A percentile compares a stretch with the other conserved stretches of the same genome.
Evolutionary conservation across 2,329 filamentous ascomycete genomes (phyloP).

Genomic region (Penicillium fuscoglaucum): DNA sequence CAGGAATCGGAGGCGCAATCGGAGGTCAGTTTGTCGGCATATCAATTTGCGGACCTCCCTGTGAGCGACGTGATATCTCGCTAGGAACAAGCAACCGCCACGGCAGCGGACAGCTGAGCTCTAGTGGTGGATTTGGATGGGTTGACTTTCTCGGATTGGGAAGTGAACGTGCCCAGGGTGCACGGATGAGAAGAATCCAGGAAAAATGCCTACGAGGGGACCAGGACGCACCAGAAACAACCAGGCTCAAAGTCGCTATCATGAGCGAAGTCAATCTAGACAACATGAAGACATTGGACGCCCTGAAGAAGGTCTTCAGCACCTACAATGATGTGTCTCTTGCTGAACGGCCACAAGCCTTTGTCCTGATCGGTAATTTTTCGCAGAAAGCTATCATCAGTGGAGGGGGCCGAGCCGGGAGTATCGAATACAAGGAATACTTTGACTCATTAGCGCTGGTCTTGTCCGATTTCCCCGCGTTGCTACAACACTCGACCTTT

Average conservation of each 20-base stretch:
- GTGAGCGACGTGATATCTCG: slow-evolving; percentile 77
- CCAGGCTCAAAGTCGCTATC: slow-evolving; percentile 63
- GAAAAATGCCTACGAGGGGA: slow-evolving; percentile 59
- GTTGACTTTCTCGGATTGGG: slow-evolving; percentile 93
- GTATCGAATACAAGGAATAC: slow-evolving; percentile 95
- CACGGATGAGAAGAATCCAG: slow-evolving; percentile 80
- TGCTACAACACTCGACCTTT: slow-evolving; percentile 79
- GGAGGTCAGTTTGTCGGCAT: slow-evolving; percentile 91
- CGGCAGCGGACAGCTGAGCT: slow-evolving; percentile 38
- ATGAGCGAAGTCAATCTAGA: slow-evolving; percentile 86
- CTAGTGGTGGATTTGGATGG: slow-evolving; percentile 89
- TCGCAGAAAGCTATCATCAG: slow-evolving; percentile 58
- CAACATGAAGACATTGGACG: slow-evolving; percentile 75
- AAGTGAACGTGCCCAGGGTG: slow-evolving; percentile 79
- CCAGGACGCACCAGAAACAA: slow-evolving; percentile 31
- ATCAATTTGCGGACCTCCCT: slow-evolving; percentile 87
- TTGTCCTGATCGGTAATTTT: slow-evolving; percentile 87
- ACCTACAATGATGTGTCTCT: slow-evolving; percentile 68
- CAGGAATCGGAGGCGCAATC: slow-evolving; percentile 83
- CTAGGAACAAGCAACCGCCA: slow-evolving; percentile 65
- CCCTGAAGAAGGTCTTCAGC: slow-evolving; percentile 74
- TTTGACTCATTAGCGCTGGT: slow-evolving; percentile 85
- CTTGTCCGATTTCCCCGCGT: slow-evolving; percentile 76
- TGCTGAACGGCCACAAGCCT: slow-evolving; percentile 69
- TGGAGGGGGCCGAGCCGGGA: slow-evolving; percentile 71